A percentile compares a stretch with the other conserved stretches of the same genome.
Evolutionary conservation across 2,329 filamentous ascomycete species (phyloP).

Genomic region (Penicillium psychrosexuale): DNA sequence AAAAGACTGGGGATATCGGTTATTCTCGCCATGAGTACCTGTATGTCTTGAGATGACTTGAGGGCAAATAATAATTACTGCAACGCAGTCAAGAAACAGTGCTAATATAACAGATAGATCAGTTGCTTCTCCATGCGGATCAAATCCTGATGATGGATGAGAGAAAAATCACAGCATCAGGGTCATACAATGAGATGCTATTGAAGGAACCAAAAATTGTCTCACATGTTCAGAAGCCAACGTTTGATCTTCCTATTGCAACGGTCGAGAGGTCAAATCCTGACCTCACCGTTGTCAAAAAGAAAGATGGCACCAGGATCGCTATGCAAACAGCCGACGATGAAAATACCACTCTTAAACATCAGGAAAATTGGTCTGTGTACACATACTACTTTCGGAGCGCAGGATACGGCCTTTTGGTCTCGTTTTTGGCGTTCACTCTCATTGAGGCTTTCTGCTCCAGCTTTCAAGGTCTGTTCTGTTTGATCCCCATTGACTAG

Average conservation of each 20-base stretch:
- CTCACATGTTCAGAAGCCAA: background rate
- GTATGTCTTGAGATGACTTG: background rate
- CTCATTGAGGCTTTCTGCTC: background rate
- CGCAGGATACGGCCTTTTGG: background rate
- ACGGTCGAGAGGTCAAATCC: background rate
- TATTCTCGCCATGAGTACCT: background rate
- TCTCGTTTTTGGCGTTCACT: background rate
- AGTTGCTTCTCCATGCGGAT: background rate
- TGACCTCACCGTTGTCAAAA: background rate
- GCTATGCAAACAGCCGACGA: background rate
- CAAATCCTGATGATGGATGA: background rate
- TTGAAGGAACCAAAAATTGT: background rate
- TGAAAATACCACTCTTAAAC: background rate
- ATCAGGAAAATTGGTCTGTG: background rate
- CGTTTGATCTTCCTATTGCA: background rate
- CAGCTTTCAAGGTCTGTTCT: background rate
- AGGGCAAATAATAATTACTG: no score
- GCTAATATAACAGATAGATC: background rate
- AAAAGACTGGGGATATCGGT: background rate
- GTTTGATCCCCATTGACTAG: background rate
- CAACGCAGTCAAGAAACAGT: background rate
- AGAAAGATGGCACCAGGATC: background rate
- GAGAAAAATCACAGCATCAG: background rate
- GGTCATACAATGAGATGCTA: background rate
- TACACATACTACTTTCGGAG: conserved; percentile 2